These are phyloP conservation scores for Cubamyces sp. DNA, from an alignment of 768 basidiomycete genomes.

Conservation along the genomic window DNA sequence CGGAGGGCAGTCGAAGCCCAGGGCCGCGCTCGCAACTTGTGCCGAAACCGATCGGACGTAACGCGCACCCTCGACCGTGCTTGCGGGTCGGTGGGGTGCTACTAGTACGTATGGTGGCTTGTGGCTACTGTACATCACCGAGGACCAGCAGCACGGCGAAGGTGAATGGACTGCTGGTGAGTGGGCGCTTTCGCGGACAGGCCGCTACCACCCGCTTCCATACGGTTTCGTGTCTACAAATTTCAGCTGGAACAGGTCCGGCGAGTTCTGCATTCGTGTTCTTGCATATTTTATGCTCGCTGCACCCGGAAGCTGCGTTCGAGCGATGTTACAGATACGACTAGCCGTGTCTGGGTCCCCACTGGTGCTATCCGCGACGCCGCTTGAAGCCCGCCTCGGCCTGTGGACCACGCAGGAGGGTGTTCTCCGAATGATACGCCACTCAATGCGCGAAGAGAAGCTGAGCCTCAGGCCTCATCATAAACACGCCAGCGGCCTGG, in stretches of 20 bases:
- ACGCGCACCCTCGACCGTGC: not conserved
- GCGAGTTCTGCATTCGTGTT: not conserved
- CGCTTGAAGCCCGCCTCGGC: too few relatives aligned
- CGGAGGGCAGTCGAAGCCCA: not conserved
- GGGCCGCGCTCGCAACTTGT: conserved; percentile 1
- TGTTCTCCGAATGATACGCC: conserved; percentile 1
- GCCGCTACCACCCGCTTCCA: not conserved
- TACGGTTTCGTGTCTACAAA: not conserved
- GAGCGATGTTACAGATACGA: not conserved
- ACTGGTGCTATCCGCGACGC: too few relatives aligned
- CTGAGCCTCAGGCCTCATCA: not conserved
- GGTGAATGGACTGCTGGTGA: too few relatives aligned
- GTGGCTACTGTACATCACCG: too few relatives aligned
- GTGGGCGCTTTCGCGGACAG: too few relatives aligned
- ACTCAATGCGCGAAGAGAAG: conserved; percentile 1
- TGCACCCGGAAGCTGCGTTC: not conserved
- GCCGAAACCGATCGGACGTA: conserved; percentile 11
- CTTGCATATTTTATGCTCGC: not conserved
- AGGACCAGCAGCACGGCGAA: too few relatives aligned
- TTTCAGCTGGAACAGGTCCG: not conserved
- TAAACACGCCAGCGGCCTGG: not conserved
- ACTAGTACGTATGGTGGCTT: too few relatives aligned
- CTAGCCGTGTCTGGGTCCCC: too few relatives aligned
- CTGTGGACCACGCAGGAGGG: not conserved
- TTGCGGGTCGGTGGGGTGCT: too few relatives aligned